Evolutionary conservation across 257 asterid species (phyloP), one percentile per base, ranked within the genome.

Genomic region (Solanum rostratum): DNA sequence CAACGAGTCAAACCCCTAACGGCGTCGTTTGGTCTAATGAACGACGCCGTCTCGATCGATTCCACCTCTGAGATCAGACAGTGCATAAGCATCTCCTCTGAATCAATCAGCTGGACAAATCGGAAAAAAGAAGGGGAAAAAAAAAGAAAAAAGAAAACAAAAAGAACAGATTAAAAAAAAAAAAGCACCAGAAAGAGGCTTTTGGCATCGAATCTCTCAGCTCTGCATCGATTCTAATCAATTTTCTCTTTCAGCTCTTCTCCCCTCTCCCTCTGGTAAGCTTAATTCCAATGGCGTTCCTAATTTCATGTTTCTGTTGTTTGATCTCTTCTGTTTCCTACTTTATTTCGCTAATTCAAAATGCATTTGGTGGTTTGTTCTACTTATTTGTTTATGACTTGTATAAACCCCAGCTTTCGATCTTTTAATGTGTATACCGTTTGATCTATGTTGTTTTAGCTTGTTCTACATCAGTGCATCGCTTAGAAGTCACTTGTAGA

Each of bases 241-340:
- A 29, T 37, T 41, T n/a, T 66, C 81, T 79, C 66, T 20, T 84
- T 76, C 73, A 43, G 84, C 84, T 76, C 74, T 69, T 54, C 83
- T 55, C 63, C 45, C 16, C 81, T 76, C 60, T 22, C 54, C 14
- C 83, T 88, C 90, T 60, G 85, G 95, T 92, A 85, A 89, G 93
- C 83, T 88, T 33, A 83, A 70, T 70, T 88, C 66, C 27, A 68
- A 52, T 68, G 81, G 14, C 37, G 43, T 27, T 81, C 49, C 54
- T 9, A 41, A 20, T 68, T 81, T 70, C 50, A 63, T 65, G 55
- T 84, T 85, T 74, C 13, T 4, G 59, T 53, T 82, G 80, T 87
- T 88, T 84, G 82, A 46, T 76, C 76, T 45, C 83, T 83, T 71
- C 54, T 85, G 85, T 89, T 90, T 85, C 79, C 55, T 87, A 76